phyloP scores from a whole-genome alignment of 768 basidiomycete genomes.

The Boletus tylopilopsis region DNA sequence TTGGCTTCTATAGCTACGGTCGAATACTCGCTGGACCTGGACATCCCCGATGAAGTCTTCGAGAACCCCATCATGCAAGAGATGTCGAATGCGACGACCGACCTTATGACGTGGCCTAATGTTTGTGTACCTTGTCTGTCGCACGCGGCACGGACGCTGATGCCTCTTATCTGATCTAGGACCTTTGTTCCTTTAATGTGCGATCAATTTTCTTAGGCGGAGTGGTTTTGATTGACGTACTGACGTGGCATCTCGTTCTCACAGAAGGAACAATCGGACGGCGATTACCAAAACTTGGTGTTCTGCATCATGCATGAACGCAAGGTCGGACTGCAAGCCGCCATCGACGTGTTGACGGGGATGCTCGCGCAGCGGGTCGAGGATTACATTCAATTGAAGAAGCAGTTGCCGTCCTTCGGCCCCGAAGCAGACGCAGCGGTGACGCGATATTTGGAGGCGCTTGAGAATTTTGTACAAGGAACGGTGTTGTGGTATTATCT shows the following conservation, averaged over 20 bases:
- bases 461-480: conserved; percentile 38
- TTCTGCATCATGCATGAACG: conserved; percentile 38
- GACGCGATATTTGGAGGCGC: conserved; percentile 30
- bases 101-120: conserved; percentile 42
- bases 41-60: conserved; percentile 36
- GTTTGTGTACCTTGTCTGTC: conserved; percentile 21
- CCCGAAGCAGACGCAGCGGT: conserved; percentile 33
- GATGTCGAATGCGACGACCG: conserved; percentile 39
- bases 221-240: conserved; percentile 5
- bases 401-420: conserved; percentile 33
- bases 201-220: conserved; percentile 13
- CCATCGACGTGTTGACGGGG: conserved; percentile 35
- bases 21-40: conserved; percentile 36
- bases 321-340: conserved; percentile 30
- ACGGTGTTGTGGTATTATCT: conserved; percentile 40
- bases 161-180: conserved; percentile 15
- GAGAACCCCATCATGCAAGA: conserved; percentile 31
- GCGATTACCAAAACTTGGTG: conserved; percentile 39
- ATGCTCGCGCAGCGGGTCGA: conserved; percentile 35
- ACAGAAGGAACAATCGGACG: conserved; percentile 38
- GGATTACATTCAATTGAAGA: conserved; percentile 32
- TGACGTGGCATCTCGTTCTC: conserved; percentile 1
- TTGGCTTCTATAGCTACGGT: conserved; percentile 27
- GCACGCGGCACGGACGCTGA: conserved; percentile 11
- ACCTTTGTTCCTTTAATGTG: conserved; percentile 29